These are phyloP conservation scores for Nannochloris sp. DNA, from an alignment of 139 green algal genomes.

Conservation along the genomic window DNA sequence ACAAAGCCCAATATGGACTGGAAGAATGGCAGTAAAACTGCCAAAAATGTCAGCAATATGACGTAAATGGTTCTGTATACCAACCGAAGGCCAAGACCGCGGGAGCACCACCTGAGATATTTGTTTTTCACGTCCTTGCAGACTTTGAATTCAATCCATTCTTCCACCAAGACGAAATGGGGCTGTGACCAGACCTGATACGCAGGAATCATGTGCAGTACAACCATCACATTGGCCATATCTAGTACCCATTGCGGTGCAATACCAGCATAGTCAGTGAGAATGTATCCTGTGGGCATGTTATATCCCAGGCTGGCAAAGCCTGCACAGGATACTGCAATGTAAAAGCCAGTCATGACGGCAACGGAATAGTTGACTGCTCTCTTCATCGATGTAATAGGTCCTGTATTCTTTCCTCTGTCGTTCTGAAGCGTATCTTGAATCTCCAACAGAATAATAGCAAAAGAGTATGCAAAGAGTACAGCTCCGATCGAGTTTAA, in stretches of 20 bases:
- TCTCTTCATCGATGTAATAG: slow-evolving; percentile 10
- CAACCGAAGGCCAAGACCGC: not conserved
- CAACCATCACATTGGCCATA: slow-evolving; percentile 35
- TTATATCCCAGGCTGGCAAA: slow-evolving; percentile 26
- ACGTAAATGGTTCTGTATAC: slow-evolving; percentile 18
- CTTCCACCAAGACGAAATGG: slow-evolving; percentile 6
- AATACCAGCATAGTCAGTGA: slow-evolving; percentile 13
- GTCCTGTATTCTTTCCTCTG: slow-evolving; percentile 1
- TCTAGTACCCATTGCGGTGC: slow-evolving; percentile 28
- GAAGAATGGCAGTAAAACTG: slow-evolving; percentile 27
- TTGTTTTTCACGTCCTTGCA: slow-evolving; percentile 1
- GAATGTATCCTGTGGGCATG: slow-evolving; percentile 14
- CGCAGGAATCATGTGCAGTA: slow-evolving; percentile 21
- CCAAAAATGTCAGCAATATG: slow-evolving; percentile 15
- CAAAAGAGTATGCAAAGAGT: slow-evolving; percentile 22
- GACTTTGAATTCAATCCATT: not conserved
- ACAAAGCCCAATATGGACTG: slow-evolving; percentile 17
- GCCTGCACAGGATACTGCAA: slow-evolving; percentile 18
- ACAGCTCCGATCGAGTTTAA: slow-evolving; percentile 20
- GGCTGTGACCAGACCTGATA: slow-evolving; percentile 29
- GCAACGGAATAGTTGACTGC: slow-evolving; percentile 12
- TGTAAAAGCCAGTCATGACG: slow-evolving; percentile 25
- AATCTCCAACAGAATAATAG: slow-evolving; percentile 26
- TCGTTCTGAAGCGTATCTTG: slow-evolving; percentile 22
- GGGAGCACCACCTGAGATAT: not conserved